Percentiles rank a stretch among this genome's conserved stretches.
These are phyloP conservation scores for Hericium rajendrae DNA, from an alignment of 768 basidiomycete species.

Conservation along the genomic window DNA sequence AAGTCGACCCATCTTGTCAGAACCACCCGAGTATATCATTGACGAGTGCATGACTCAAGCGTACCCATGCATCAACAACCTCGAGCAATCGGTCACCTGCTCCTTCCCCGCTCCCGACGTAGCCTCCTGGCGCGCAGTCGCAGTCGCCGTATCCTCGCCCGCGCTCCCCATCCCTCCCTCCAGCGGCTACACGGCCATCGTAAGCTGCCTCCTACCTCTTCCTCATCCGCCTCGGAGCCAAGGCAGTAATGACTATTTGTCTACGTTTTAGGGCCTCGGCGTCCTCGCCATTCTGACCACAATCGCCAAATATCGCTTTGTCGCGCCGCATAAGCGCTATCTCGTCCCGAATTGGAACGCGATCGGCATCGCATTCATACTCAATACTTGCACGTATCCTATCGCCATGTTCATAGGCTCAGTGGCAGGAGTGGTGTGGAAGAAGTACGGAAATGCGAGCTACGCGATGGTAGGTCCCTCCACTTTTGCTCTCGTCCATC, in stretches of 20 bases:
- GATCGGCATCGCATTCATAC: conserved; percentile 36
- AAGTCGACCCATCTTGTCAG: too few relatives aligned
- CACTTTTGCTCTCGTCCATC: neutral
- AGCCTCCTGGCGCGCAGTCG: conserved; percentile 47
- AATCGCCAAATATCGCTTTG: conserved; percentile 34
- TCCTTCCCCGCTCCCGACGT: conserved; percentile 49
- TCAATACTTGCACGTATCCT: conserved; percentile 40
- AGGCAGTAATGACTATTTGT: too few relatives aligned
- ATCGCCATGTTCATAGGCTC: conserved; percentile 31
- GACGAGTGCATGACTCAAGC: conserved; percentile 17
- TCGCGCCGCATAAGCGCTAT: conserved; percentile 39
- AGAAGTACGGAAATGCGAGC: too few relatives aligned
- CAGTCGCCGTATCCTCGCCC: conserved; percentile 38
- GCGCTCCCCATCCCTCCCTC: conserved; percentile 44
- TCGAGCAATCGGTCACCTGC: conserved; percentile 26
- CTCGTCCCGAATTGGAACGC: conserved; percentile 52
- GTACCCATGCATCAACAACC: conserved; percentile 44
- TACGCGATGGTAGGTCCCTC: too few relatives aligned
- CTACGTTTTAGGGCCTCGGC: conserved; percentile 26
- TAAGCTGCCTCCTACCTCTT: neutral
- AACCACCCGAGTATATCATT: too few relatives aligned
- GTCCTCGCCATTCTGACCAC: conserved; percentile 36
- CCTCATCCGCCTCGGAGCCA: too few relatives aligned
- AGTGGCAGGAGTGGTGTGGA: too few relatives aligned
- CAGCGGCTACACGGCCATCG: conserved; percentile 52